Evolutionary conservation across 1,139 yeast species (phyloP).

Genomic region (Tardiomyces digboiensis): DNA sequence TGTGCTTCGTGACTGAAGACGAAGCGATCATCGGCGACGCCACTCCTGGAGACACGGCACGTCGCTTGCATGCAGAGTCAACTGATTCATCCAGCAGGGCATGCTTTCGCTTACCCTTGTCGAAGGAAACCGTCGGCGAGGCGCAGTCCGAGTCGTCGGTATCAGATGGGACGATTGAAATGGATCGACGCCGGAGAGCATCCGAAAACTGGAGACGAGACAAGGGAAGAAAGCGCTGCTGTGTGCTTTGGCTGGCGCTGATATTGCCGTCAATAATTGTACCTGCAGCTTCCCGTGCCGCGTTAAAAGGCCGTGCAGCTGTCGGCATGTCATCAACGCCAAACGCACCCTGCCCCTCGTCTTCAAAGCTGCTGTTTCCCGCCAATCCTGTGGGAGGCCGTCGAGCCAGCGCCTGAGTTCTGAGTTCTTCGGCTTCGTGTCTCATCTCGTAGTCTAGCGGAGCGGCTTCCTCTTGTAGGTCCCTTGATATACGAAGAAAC

Average conservation of each 20-base stretch:
- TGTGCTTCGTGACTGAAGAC: conserved; percentile 14
- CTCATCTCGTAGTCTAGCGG: conserved; percentile 26
- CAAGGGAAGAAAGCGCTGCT: too few relatives aligned
- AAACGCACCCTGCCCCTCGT: background rate
- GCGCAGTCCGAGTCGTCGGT: conserved; percentile 3
- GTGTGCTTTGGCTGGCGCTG: too few relatives aligned
- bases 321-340: background rate
- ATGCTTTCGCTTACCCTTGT: conserved; percentile 12
- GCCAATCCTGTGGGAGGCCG: background rate
- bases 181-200: conserved; percentile 1
- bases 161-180: conserved; percentile 1
- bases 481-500: conserved; percentile 23
- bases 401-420: conserved; percentile 9
- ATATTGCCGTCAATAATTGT: too few relatives aligned
- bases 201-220: background rate
- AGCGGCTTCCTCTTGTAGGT: conserved; percentile 23
- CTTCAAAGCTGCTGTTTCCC: background rate
- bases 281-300: background rate
- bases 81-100: conserved; percentile 14
- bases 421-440: conserved; percentile 25
- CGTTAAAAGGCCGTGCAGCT: background rate
- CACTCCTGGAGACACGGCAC: conserved; percentile 24
- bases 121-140: conserved; percentile 5
- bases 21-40: conserved; percentile 13
- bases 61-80: conserved; percentile 17